These are phyloP conservation scores for Cladosporium sp. DNA, from an alignment of 2,329 filamentous ascomycete species.

Conservation along the genomic window DNA sequence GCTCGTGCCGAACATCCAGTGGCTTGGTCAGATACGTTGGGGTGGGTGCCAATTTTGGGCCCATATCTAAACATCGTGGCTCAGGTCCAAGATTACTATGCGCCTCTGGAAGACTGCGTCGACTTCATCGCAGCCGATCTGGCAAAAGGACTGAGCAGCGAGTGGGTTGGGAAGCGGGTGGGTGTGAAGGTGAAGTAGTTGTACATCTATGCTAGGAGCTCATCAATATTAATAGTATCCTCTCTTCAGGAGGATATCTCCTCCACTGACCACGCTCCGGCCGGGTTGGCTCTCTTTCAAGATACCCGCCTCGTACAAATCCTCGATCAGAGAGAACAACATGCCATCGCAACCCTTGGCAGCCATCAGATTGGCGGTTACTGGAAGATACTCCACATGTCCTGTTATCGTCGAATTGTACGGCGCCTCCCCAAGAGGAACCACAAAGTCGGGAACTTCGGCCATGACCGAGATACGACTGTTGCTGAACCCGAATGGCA, in stretches of 20 bases:
- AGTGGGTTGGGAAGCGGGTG: slow-evolving; percentile 41
- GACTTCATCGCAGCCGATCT: slow-evolving; percentile 46
- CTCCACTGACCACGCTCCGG: slow-evolving; percentile 41
- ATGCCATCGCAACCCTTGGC: slow-evolving; percentile 63
- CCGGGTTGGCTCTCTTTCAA: slow-evolving; percentile 51
- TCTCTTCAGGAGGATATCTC: slow-evolving; percentile 41
- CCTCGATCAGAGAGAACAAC: slow-evolving; percentile 56
- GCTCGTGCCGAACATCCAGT: slow-evolving; percentile 36
- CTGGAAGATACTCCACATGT: slow-evolving; percentile 56
- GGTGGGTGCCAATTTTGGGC: not conserved
- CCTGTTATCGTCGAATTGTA: slow-evolving; percentile 53
- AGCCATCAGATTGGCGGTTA: slow-evolving; percentile 60
- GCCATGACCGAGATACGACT: slow-evolving; percentile 51
- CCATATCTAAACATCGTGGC: slow-evolving; percentile 25
- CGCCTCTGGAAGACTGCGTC: slow-evolving; percentile 46
- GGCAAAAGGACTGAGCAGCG: slow-evolving; percentile 30
- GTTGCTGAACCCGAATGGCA: slow-evolving; percentile 53
- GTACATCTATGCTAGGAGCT: not conserved
- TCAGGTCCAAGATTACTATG: slow-evolving; percentile 40
- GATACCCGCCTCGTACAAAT: slow-evolving; percentile 54
- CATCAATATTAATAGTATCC: not conserved
- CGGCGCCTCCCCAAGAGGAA: slow-evolving; percentile 43
- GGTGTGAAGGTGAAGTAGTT: slow-evolving; percentile 29
- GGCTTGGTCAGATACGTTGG: slow-evolving; percentile 34
- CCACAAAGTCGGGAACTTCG: slow-evolving; percentile 32